phyloP scores from a whole-genome alignment of 495 filamentous ascomycete genomes.

The Aspergillus biplanus region DNA sequence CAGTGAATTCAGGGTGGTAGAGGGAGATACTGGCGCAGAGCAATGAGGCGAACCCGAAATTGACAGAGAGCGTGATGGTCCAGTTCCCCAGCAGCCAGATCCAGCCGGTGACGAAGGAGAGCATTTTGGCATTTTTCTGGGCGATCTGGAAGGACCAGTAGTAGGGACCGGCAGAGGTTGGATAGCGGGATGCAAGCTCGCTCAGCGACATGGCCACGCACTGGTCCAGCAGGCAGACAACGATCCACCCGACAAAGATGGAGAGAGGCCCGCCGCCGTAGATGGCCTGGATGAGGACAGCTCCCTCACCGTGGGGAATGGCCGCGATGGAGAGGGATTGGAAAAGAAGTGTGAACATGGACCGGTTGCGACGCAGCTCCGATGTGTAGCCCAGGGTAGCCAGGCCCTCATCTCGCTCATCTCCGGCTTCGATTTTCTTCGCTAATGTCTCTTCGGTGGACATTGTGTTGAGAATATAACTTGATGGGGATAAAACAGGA shows the following conservation, averaged over 20 bases:
- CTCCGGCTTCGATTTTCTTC: background rate
- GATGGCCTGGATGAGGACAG: slow-evolving; percentile 44
- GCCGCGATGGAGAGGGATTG: slow-evolving; percentile 16
- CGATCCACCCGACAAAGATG: slow-evolving; percentile 50
- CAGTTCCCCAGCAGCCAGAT: slow-evolving; percentile 69
- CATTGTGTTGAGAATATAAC: background rate
- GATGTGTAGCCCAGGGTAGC: background rate
- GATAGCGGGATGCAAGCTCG: slow-evolving; percentile 55
- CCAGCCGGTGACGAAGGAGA: slow-evolving; percentile 70
- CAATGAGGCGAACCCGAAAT: slow-evolving; percentile 67
- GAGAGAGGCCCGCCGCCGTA: slow-evolving; percentile 47
- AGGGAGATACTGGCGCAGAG: slow-evolving; percentile 56
- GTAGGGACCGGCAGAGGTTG: slow-evolving; percentile 55
- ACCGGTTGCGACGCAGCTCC: background rate
- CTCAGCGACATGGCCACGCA: slow-evolving; percentile 49
- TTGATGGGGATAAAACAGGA: background rate
- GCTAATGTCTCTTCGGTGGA: background rate
- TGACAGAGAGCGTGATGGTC: slow-evolving; percentile 69
- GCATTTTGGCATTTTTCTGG: slow-evolving; percentile 39
- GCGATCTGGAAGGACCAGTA: slow-evolving; percentile 54
- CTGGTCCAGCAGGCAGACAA: slow-evolving; percentile 42
- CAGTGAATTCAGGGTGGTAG: slow-evolving; percentile 58
- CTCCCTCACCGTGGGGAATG: background rate
- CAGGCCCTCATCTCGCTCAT: background rate
- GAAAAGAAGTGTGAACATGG: background rate